Percentiles rank a stretch among this genome's conserved stretches.
Conservation (phyloP, 2,329 filamentous ascomycete species). For the Aspergillus texensis region DNA sequence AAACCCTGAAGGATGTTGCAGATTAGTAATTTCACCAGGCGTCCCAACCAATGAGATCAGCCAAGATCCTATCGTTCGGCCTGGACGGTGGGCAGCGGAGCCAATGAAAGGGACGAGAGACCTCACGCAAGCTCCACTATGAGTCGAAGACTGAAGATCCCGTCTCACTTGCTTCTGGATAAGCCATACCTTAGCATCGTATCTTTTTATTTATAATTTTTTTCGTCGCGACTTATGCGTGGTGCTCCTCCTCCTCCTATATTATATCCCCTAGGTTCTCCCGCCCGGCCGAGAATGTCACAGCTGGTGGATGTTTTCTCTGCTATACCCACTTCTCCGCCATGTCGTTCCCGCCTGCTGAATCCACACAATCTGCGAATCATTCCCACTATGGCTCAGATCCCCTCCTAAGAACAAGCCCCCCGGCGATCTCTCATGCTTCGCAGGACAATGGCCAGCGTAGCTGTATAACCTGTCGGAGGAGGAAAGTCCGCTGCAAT, state of each 20-base stretch:
- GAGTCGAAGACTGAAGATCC: slow-evolving; percentile 23
- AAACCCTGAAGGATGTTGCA: background rate
- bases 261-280: background rate
- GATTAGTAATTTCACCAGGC: slow-evolving; percentile 10
- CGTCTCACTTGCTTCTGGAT: slow-evolving; percentile 4
- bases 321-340: slow-evolving; percentile 5
- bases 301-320: slow-evolving; percentile 9
- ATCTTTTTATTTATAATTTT: slow-evolving; percentile 8
- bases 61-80: background rate
- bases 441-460: slow-evolving; percentile 38
- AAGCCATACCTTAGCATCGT: background rate
- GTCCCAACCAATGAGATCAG: slow-evolving; percentile 5
- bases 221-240: background rate
- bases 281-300: slow-evolving; percentile 14
- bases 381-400: slow-evolving; percentile 8
- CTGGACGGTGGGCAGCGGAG: slow-evolving; percentile 1
- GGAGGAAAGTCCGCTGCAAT: slow-evolving; percentile 53
- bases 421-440: slow-evolving; percentile 6
- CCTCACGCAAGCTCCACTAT: slow-evolving; percentile 15
- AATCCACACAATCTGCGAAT: slow-evolving; percentile 8
- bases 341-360: slow-evolving; percentile 23
- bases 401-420: slow-evolving; percentile 4
- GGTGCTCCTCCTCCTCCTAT: slow-evolving; percentile 1
- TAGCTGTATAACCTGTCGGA: slow-evolving; percentile 52
- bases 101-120: slow-evolving; percentile 3